Base-by-base conservation (phyloP, 495 filamentous ascomycete genomes). In the Podospora fimiseda region DNA sequence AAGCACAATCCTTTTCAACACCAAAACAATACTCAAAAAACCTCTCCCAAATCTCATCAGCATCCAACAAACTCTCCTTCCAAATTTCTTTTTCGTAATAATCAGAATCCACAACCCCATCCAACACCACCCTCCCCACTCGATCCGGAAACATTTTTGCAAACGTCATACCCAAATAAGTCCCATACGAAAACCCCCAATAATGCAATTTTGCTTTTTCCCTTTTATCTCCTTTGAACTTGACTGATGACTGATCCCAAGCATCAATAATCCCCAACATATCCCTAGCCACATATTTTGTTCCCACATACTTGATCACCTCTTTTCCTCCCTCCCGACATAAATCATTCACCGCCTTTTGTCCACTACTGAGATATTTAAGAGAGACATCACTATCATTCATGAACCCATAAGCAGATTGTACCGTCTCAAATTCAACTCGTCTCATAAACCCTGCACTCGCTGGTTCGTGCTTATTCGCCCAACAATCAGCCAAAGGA, bases 131-230 rank as follows among this genome's bases (percentile, higher is more conserved):
- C 27, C 70, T 61, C 11, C 71, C 71, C n/a, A 74, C 70, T 39
- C 62, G 60, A 7, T 71, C 65, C 0, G 70, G 71, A 51, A 72
- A 74, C 70, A 72, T 72, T 9, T 57, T 61, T 9, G 71, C 67
- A 22, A 73, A 74, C 40, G 76, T 83, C 50, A 73, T 63, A 0
- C 82, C 82, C 0, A 86, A 62, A 2, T 81, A 52, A 1, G 79
- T 80, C 1, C 82, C 82, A 54, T 85, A 86, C 0, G 78, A 81
- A 7, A 82, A 76, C 0, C 82, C 82, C 80, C 80, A 84, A 53
- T 80, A 84, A 4, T 78, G 63, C 4, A 84, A 65, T 42, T 74
- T 76, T 11, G 64, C 66, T 48, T 59, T 57, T 21, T 39, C 18
- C 18, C 5, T 14, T 18, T 68, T 63, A 23, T 68, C 48, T 14